Evolutionary conservation across 805 yeast genomes (phyloP).

Genomic region (Metschnikowia shivogae): DNA sequence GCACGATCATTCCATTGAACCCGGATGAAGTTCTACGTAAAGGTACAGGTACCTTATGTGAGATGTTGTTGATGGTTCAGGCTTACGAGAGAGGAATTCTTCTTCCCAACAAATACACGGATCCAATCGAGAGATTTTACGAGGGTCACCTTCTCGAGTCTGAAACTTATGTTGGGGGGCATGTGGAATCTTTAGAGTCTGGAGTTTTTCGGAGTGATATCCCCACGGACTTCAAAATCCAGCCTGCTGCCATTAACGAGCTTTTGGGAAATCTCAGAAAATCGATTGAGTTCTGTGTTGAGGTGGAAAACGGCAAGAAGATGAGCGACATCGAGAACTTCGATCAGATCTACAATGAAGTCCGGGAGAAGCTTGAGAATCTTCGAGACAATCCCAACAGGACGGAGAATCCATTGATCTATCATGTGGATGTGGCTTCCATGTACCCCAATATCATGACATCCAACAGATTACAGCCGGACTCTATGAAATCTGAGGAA

Average conservation of each 20-base stretch:
- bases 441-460: slow-evolving; percentile 99
- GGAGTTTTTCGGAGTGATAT: slow-evolving; percentile 95
- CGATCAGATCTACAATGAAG: slow-evolving; percentile 64
- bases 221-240: slow-evolving; percentile 68
- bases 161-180: slow-evolving; percentile 98
- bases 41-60: slow-evolving; percentile 98
- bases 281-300: slow-evolving; percentile 78
- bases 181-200: slow-evolving; percentile 95
- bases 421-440: slow-evolving; percentile 98
- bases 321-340: slow-evolving; percentile 77
- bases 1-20: slow-evolving; percentile 91
- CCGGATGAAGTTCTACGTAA: slow-evolving; percentile 95
- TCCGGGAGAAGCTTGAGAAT: slow-evolving; percentile 51
- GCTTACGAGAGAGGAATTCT: slow-evolving; percentile 76
- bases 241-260: slow-evolving; percentile 79
- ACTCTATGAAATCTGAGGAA: slow-evolving; percentile 90
- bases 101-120: slow-evolving; percentile 89
- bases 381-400: slow-evolving; percentile 62
- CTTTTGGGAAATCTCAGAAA: slow-evolving; percentile 65
- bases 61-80: slow-evolving; percentile 94
- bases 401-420: slow-evolving; percentile 77
- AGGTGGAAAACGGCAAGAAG: slow-evolving; percentile 70
- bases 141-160: slow-evolving; percentile 91
- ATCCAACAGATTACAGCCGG: slow-evolving; percentile 94
- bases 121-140: slow-evolving; percentile 91